Evolutionary conservation across 2,329 filamentous ascomycete species (phyloP), one percentile per base, ranked within the genome.

Genomic region (Saccharata proteae): DNA sequence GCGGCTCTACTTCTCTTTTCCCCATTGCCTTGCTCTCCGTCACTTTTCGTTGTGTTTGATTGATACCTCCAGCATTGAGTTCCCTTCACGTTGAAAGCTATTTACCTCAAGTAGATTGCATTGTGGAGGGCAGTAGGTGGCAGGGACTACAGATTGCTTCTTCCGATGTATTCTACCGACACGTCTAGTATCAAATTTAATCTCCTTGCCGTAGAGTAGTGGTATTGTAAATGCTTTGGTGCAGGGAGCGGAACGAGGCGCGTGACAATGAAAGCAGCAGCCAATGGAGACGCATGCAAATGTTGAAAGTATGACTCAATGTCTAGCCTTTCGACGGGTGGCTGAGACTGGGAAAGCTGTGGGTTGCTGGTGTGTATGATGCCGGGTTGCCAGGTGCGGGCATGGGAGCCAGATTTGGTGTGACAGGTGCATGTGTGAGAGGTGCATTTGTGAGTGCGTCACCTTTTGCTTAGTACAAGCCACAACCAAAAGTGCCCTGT

Each of bases 41-140:
- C 39, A 50, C 21, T 26, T 31, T 36, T 51, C 44, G 47, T 45
- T 44, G 53, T 48, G 52, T 47, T 50, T 55, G 53, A 54, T 55
- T 54, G 54, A 56, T 56, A 56, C 54, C 54, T 55, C 53, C 52
- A 54, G 52, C 51, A 54, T 54, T 55, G 54, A 45, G 49, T 54
- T 52, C 47, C 54, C 53, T 45, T 47, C 28, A 37, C 23, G 33
- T 35, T 34, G 32, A 35, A 25, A 38, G 33, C 33, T 31, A 35
- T 35, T 35, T 29, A 30, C 33, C n/a, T 30, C 29, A 31, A 30
- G 33, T 35, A 35, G 33, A 35, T 35, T 34, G 40, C 39, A 32
- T 36, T 35, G 38, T 36, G 36, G 38, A 40, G 33, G 36, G 32
- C 26, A 35, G 38, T 29, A 42, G 36, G 44, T 41, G 47, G 46